These are phyloP conservation scores for Nannochloropsis gaditana DNA, from an alignment of 108 stramenopile genomes.

Conservation along the genomic window DNA sequence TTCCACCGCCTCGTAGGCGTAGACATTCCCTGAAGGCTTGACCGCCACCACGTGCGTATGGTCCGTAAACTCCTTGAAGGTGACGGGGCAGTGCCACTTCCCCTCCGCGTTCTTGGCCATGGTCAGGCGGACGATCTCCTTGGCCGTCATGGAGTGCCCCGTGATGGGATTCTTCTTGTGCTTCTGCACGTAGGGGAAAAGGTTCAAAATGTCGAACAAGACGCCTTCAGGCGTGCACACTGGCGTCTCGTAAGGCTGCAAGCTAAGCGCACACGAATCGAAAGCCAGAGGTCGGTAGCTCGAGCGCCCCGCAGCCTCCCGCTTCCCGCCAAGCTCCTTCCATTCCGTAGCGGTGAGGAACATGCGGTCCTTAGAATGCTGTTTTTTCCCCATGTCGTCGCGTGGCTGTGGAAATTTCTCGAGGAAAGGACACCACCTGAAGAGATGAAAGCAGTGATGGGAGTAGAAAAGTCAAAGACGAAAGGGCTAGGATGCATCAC, in stretches of 20 bases:
- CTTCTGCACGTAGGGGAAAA: constrained; percentile 74
- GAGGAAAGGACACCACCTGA: no score
- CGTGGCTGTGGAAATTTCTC: no score
- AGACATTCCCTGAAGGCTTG: constrained; percentile 57
- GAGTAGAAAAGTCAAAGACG: no score
- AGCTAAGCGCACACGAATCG: constrained; percentile 86
- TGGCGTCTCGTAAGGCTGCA: constrained; percentile 67
- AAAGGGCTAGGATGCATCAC: no score
- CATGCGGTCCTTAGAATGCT: constrained; percentile 55
- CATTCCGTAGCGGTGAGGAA: constrained; percentile 56
- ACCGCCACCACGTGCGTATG: constrained; percentile 84
- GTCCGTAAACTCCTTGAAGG: constrained; percentile 79
- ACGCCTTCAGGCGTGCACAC: constrained; percentile 70
- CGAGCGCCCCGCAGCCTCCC: not conserved
- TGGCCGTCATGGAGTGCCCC: constrained; percentile 47
- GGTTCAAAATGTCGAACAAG: constrained; percentile 76
- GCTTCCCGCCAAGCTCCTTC: constrained; percentile 39
- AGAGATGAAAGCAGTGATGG: no score
- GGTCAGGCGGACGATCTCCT: constrained; percentile 70
- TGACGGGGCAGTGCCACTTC: constrained; percentile 91
- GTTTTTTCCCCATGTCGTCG: constrained; percentile 44
- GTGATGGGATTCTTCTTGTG: constrained; percentile 76
- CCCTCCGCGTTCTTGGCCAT: constrained; percentile 78
- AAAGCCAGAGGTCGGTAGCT: constrained; percentile 66
- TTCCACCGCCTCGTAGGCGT: constrained; percentile 51